These are phyloP conservation scores for Hypholoma fasciculare DNA, from an alignment of 768 basidiomycete genomes.

Conservation along the genomic window DNA sequence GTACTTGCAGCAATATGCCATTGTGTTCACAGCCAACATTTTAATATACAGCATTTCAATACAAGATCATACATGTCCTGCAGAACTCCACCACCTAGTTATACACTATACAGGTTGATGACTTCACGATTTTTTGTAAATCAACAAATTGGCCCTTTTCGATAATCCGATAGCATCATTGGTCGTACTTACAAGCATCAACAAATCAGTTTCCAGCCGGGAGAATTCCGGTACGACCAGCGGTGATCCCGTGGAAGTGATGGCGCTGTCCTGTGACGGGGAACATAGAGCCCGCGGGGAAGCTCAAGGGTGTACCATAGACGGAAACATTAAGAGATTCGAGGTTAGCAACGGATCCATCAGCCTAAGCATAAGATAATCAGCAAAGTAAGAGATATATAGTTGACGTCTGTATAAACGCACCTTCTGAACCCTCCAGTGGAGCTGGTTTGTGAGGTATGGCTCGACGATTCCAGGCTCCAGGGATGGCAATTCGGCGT, in stretches of 20 bases:
- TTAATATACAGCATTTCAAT: too few species aligned
- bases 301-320: slow-evolving; percentile 25
- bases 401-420: not conserved
- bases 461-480: slow-evolving; percentile 38
- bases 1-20: too few species aligned
- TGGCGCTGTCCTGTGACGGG: slow-evolving; percentile 22
- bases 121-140: not conserved
- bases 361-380: slow-evolving; percentile 12
- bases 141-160: too few species aligned
- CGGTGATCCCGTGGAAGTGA: slow-evolving; percentile 20
- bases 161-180: not conserved
- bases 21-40: too few species aligned
- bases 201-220: not conserved
- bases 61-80: too few species aligned
- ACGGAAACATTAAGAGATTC: slow-evolving; percentile 29
- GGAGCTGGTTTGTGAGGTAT: slow-evolving; percentile 38
- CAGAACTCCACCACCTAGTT: too few species aligned
- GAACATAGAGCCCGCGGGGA: slow-evolving; percentile 27
- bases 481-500: slow-evolving; percentile 29
- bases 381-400: not conserved
- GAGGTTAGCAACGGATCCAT: slow-evolving; percentile 19
- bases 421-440: slow-evolving; percentile 44
- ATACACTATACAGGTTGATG: too few species aligned
- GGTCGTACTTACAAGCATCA: not conserved
- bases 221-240: slow-evolving; percentile 25